Evolutionary conservation across 2,329 filamentous ascomycete species (phyloP).

Genomic region (Epichloe typhina): DNA sequence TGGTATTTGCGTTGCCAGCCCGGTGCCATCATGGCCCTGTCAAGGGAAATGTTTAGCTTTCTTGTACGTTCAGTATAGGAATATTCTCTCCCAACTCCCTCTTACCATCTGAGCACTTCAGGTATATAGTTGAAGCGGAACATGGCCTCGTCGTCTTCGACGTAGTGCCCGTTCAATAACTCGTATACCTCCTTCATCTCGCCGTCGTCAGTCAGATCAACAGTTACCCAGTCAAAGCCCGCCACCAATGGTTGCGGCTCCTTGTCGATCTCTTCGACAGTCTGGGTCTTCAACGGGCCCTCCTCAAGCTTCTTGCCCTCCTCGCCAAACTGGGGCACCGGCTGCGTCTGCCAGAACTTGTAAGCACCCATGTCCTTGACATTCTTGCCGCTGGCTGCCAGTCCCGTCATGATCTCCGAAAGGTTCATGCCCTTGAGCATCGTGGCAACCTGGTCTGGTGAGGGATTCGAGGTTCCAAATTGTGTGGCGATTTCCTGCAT

Average conservation of each 20-base stretch:
- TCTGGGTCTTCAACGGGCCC: constrained; percentile 72
- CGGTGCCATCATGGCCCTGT: constrained; percentile 81
- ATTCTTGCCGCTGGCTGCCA: constrained; percentile 72
- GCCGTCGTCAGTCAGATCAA: constrained; percentile 67
- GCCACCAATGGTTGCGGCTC: constrained; percentile 62
- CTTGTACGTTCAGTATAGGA: no score
- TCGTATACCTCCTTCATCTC: constrained; percentile 87
- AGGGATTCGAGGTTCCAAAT: constrained; percentile 22
- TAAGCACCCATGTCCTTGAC: constrained; percentile 93
- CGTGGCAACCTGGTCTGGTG: constrained; percentile 32
- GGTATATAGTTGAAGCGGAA: constrained; percentile 95
- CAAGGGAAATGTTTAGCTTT: background rate
- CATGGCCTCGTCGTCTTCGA: constrained; percentile 93
- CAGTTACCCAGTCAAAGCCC: constrained; percentile 87
- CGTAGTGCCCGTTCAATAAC: constrained; percentile 83
- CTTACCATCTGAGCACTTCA: constrained; percentile 77
- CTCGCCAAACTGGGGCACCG: constrained; percentile 72
- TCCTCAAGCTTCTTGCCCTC: constrained; percentile 47
- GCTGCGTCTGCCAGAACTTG: constrained; percentile 98
- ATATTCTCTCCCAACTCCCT: no score
- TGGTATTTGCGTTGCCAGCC: constrained; percentile 94
- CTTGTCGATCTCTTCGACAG: constrained; percentile 65
- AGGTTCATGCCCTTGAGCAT: constrained; percentile 51
- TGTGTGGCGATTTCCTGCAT: constrained; percentile 39
- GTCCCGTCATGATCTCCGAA: constrained; percentile 59